Evolutionary conservation across 208 protist species (phyloP).

Genomic region (Phytomonas sp.): DNA sequence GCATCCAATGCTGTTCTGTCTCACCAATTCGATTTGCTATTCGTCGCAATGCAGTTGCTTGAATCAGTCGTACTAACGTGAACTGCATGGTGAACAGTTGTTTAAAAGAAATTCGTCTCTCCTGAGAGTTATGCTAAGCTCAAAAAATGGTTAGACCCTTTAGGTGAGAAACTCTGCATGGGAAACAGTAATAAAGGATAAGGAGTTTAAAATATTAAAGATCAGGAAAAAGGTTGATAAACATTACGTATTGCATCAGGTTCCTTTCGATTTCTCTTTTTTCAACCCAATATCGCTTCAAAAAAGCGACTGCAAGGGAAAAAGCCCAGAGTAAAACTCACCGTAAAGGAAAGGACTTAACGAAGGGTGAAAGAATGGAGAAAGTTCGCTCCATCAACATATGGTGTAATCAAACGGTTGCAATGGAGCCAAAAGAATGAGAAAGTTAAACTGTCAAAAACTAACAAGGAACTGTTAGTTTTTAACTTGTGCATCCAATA

Average conservation of each 20-base stretch:
- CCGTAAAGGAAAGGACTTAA: neutral
- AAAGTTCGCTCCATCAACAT: neutral
- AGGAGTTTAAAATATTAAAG: neutral
- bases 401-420: neutral
- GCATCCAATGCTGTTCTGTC: constrained; percentile 14
- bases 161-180: neutral
- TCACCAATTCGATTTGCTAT: neutral
- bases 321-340: neutral
- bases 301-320: neutral
- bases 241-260: neutral
- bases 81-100: neutral
- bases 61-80: neutral
- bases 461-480: neutral
- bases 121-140: neutral
- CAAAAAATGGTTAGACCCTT: neutral
- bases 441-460: constrained; percentile 1
- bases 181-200: neutral
- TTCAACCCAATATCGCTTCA: neutral
- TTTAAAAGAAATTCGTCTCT: neutral
- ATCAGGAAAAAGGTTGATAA: neutral
- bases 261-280: neutral
- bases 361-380: neutral
- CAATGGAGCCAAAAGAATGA: neutral
- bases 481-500: neutral
- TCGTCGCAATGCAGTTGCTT: neutral